These are phyloP conservation scores for Pleurotus giganteus DNA, from an alignment of 768 basidiomycete species.

Conservation along the genomic window DNA sequence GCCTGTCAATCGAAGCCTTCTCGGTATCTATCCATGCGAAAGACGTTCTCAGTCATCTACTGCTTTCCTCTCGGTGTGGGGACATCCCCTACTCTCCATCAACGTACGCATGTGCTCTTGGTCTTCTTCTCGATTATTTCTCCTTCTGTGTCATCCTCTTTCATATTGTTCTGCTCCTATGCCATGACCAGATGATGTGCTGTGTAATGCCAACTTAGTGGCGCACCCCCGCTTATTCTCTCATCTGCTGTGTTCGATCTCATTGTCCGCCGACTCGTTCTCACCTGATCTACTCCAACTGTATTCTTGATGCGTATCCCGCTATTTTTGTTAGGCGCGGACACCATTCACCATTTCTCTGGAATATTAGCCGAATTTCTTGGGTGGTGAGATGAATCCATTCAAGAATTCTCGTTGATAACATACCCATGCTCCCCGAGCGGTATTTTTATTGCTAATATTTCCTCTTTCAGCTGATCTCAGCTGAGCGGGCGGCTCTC, in stretches of 20 bases:
- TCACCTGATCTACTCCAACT: not conserved
- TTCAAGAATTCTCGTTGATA: not conserved
- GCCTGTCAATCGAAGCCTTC: not conserved
- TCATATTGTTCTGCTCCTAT: not conserved
- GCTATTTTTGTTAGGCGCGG: not conserved
- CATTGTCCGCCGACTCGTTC: not conserved
- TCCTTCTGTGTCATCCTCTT: slow-evolving; percentile 9
- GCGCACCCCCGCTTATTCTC: not conserved
- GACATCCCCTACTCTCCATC: slow-evolving; percentile 6
- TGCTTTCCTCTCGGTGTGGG: not conserved
- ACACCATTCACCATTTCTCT: not conserved
- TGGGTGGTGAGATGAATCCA: not conserved
- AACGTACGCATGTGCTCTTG: slow-evolving; percentile 1
- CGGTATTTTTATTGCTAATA: slow-evolving; percentile 2
- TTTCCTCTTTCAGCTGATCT: slow-evolving; percentile 7
- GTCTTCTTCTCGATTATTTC: not conserved
- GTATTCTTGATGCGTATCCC: slow-evolving; percentile 1
- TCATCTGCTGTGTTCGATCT: not conserved
- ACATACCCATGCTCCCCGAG: not conserved
- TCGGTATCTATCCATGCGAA: slow-evolving; percentile 1
- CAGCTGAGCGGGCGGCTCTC: not conserved
- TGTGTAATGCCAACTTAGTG: not conserved
- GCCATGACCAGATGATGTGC: slow-evolving; percentile 7
- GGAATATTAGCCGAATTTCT: slow-evolving; percentile 1
- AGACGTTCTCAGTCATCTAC: not conserved